phyloP scores from a whole-genome alignment of 305 asterid species.

The Fraxinus platypoda region DNA sequence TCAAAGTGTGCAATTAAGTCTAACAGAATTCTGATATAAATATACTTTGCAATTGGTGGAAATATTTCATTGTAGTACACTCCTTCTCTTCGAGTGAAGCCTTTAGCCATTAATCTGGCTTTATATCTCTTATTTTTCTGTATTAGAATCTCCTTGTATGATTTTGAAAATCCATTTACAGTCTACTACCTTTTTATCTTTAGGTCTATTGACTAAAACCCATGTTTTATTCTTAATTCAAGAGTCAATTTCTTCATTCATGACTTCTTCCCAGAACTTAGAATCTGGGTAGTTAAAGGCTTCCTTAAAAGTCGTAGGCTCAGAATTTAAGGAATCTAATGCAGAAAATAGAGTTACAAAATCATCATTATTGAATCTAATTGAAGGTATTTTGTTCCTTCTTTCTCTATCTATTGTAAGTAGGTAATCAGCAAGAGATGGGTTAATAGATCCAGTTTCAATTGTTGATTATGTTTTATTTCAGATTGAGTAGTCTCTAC shows the following conservation, averaged over 20 bases:
- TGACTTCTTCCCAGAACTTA: not conserved
- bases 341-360: not conserved
- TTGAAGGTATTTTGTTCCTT: not conserved
- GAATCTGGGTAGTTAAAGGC: not conserved
- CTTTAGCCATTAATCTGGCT: too few relatives aligned
- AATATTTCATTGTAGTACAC: not conserved
- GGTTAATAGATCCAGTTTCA: not conserved
- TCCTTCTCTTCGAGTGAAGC: not conserved
- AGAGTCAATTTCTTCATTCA: not conserved
- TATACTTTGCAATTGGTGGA: not conserved
- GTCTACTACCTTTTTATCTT: not conserved
- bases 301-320: not conserved
- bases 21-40: not conserved
- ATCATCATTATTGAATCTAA: not conserved
- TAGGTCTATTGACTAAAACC: not conserved
- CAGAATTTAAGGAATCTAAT: not conserved
- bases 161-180: not conserved
- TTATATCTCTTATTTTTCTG: not conserved
- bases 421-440: not conserved
- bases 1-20: not conserved
- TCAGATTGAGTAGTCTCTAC: not conserved
- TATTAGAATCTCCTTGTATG: not conserved
- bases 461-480: not conserved
- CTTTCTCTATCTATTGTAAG: not conserved
- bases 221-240: not conserved